A percentile compares a stretch with the other conserved stretches of the same genome.
Evolutionary conservation across 2,329 filamentous ascomycete species (phyloP).

Genomic region (Fusarium drepaniforme): DNA sequence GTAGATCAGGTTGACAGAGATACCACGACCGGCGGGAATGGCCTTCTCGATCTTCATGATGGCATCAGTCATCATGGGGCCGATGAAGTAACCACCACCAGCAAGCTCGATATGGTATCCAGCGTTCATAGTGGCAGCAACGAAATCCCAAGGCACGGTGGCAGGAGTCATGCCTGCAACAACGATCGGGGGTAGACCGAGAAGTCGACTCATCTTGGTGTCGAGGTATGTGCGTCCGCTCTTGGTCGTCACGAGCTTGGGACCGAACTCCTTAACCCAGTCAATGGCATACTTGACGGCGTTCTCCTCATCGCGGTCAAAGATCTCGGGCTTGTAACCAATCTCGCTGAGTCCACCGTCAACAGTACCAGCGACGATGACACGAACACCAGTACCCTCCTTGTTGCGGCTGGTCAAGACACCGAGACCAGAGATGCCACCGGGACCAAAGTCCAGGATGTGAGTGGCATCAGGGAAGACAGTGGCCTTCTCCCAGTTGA

Average conservation of each 20-base stretch:
- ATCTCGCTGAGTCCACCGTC: conserved; percentile 91
- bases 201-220: conserved; percentile 92
- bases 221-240: conserved; percentile 92
- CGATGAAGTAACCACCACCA: conserved; percentile 90
- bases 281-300: conserved; percentile 95
- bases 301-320: conserved; percentile 94
- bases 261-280: conserved; percentile 98
- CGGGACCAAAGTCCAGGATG: conserved; percentile 95
- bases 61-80: conserved; percentile 84
- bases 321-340: conserved; percentile 97
- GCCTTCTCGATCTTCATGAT: conserved; percentile 86
- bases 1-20: conserved; percentile 91
- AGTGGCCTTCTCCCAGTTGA: conserved; percentile 97
- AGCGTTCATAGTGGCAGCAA: conserved; percentile 92
- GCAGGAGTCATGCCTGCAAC: conserved; percentile 95
- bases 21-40: conserved; percentile 87
- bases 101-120: conserved; percentile 95
- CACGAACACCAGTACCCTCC: conserved; percentile 96
- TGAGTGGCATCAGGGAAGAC: conserved; percentile 92
- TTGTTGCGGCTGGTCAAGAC: conserved; percentile 99
- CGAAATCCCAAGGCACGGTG: conserved; percentile 92
- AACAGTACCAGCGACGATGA: conserved; percentile 94
- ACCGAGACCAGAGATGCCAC: conserved; percentile 95
- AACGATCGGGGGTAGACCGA: conserved; percentile 88
- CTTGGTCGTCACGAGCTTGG: conserved; percentile 90